phyloP scores from a whole-genome alignment of 306 rosid genomes.

The Quercus engelmannii region DNA sequence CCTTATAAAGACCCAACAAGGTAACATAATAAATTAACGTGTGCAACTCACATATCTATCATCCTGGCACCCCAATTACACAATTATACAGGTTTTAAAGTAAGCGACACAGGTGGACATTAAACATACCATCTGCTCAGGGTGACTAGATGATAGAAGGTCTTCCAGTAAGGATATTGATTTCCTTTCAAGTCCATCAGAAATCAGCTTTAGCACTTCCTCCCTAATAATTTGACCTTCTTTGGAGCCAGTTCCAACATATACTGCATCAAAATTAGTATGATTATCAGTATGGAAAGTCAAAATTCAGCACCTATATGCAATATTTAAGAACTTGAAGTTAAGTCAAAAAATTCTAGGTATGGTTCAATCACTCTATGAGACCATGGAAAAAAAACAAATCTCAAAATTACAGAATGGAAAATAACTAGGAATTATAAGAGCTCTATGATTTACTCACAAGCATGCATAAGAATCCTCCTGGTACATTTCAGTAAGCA shows the following conservation, averaged over 20 bases:
- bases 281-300: conserved; percentile 21
- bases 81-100: conserved; percentile 14
- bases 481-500: conserved; percentile 91
- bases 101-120: not conserved
- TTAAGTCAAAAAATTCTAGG: conserved; percentile 5
- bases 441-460: conserved; percentile 49
- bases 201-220: conserved; percentile 64
- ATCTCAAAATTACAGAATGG: not conserved
- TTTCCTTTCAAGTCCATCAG: conserved; percentile 73
- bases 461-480: conserved; percentile 70
- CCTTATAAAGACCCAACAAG: not conserved
- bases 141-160: conserved; percentile 58
- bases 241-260: conserved; percentile 43
- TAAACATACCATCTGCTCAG: conserved; percentile 71
- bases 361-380: not conserved
- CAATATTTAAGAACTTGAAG: conserved; percentile 3
- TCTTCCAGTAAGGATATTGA: conserved; percentile 52
- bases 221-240: conserved; percentile 49
- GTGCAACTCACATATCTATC: conserved; percentile 1
- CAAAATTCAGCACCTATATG: conserved; percentile 1
- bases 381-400: not conserved
- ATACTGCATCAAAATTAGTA: conserved; percentile 53
- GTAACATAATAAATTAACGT: not conserved
- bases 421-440: not conserved
- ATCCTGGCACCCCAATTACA: conserved; percentile 1